Evolutionary conservation across 257 asterid species (phyloP), one percentile per base, ranked within the genome.

Genomic region (Leptodermis oblonga): DNA sequence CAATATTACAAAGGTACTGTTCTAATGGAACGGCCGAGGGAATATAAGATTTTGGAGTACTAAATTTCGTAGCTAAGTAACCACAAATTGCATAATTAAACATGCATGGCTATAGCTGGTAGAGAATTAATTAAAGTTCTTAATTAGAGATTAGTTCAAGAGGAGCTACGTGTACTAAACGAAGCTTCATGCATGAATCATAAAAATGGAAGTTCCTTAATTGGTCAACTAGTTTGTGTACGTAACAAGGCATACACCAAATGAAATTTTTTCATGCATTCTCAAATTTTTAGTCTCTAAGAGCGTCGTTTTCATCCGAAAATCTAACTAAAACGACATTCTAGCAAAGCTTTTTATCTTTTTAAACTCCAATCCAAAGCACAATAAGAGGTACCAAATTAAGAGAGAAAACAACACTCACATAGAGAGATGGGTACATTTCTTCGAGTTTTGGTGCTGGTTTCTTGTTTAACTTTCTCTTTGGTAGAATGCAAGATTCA

Each of bases 401-500:
- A 68, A 23, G 42, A 55, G 30, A 4, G 23, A 55, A 46, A 17
- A 20, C 54, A 37, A 25, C 26, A 26, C 39, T 5, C 3, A 14
- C 25, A 65, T 2, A 45, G 18, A 26, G 8, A 73, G 43, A 84
- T 82, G 80, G 82, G 26, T 13, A 34, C 55, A 62, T 73, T 81
- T 80, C 45, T 84, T 54, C 69, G 79, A 68, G 58, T 79, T 63
- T 33, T 80, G 65, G 36, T 77, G 52, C 15, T 82, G 11, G 43
- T 79, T 42, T 30, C 81, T 60, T 74, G 79, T 60, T 49, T 76
- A 12, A 56, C 78, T 65, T 80, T 80, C 7, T 52, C 69, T 28
- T 45, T 68, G 65, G 85, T 82, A 41, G 77, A 77, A 33, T 69
- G 82, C 52, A 65, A 31, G 22, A 62, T 73, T 62, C 89, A 86